These are phyloP conservation scores for Blastocystis sp. DNA, from an alignment of 352 stramenopile genomes.

Conservation along the genomic window DNA sequence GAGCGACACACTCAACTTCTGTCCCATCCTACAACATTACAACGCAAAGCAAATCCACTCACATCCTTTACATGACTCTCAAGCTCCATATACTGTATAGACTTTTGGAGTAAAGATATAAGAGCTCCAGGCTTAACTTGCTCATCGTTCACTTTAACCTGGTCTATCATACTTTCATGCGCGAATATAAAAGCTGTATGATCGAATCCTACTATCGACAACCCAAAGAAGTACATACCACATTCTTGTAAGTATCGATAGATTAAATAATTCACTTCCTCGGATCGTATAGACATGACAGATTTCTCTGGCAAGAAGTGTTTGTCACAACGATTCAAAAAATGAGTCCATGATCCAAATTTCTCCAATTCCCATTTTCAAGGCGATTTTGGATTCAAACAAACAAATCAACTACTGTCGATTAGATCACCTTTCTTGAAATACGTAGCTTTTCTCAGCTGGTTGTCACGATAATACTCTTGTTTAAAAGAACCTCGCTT, in stretches of 20 bases:
- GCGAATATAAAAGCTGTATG: slow-evolving; percentile 49
- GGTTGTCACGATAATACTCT: too few species aligned
- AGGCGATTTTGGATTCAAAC: too few species aligned
- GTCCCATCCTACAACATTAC: neutral
- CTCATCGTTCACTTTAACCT: slow-evolving; percentile 26
- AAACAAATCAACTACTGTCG: too few species aligned
- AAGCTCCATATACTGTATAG: slow-evolving; percentile 22
- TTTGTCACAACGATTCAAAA: neutral
- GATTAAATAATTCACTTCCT: slow-evolving; percentile 60
- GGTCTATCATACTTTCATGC: slow-evolving; percentile 47
- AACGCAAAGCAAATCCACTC: neutral
- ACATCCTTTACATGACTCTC: slow-evolving; percentile 38
- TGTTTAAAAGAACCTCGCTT: too few species aligned
- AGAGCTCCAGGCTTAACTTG: slow-evolving; percentile 6
- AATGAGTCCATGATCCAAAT: neutral
- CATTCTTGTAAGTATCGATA: slow-evolving; percentile 54
- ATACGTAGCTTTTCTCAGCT: too few species aligned
- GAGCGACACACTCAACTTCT: slow-evolving; percentile 37
- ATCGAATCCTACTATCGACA: neutral
- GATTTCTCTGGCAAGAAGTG: neutral
- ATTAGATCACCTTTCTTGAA: too few species aligned
- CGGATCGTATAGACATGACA: slow-evolving; percentile 40
- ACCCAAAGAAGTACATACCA: neutral
- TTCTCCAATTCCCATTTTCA: too few species aligned
- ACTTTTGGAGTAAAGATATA: slow-evolving; percentile 26